phyloP scores from a whole-genome alignment of 2,329 filamentous ascomycete genomes.

The Didymellaceae sp. region DNA sequence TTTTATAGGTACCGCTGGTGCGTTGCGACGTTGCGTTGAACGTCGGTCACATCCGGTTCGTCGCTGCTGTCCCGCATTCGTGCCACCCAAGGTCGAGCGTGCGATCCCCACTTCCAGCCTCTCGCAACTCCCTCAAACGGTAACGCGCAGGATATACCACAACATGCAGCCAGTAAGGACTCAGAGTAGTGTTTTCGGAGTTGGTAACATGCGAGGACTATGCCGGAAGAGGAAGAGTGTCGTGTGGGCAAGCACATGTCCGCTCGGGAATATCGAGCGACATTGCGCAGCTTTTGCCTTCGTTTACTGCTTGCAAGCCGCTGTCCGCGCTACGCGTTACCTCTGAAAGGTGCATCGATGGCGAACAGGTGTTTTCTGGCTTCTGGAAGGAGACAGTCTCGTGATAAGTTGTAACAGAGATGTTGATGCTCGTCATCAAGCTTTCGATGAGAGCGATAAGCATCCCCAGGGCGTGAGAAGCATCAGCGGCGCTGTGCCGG shows the following conservation, averaged over 20 bases:
- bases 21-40: background rate
- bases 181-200: background rate
- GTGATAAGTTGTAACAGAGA: background rate
- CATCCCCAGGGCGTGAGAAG: background rate
- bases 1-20: slow-evolving; percentile 11
- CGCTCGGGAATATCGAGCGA: slow-evolving; percentile 10
- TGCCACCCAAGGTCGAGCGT: slow-evolving; percentile 11
- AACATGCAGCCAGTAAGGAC: slow-evolving; percentile 3
- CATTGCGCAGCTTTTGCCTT: background rate
- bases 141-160: background rate
- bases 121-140: slow-evolving; percentile 11
- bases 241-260: slow-evolving; percentile 10
- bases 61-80: slow-evolving; percentile 12
- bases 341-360: background rate
- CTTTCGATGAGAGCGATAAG: slow-evolving; percentile 9
- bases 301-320: background rate
- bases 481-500: slow-evolving; percentile 8
- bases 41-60: slow-evolving; percentile 11
- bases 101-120: slow-evolving; percentile 15
- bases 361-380: background rate
- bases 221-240: slow-evolving; percentile 3
- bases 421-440: background rate
- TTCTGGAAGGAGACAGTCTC: background rate
- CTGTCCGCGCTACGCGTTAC: background rate
- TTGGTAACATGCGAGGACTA: background rate